Percentiles rank a stretch among this genome's conserved stretches.
phyloP scores from a whole-genome alignment of 768 basidiomycete species.

The Lactarius akahatsu region DNA sequence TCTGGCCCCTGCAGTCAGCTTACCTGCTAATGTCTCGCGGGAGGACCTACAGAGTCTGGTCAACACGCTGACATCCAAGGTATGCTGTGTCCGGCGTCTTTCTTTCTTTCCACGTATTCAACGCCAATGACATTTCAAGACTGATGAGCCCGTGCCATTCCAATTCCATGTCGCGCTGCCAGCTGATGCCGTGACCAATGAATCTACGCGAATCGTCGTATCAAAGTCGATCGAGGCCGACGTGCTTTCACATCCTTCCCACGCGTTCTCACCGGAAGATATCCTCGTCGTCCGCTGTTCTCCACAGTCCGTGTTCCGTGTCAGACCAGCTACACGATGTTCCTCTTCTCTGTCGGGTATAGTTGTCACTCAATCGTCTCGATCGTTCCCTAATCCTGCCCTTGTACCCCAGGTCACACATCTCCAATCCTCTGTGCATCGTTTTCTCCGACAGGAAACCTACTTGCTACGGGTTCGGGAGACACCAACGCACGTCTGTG shows the following conservation, averaged over 20 bases:
- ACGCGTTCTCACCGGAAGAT: constrained; percentile 79
- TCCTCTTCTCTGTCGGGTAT: constrained; percentile 86
- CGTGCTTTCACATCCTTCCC: constrained; percentile 69
- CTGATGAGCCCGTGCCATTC: constrained; percentile 90
- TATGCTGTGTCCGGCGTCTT: constrained; percentile 32
- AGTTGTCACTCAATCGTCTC: constrained; percentile 30
- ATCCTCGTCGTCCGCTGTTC: constrained; percentile 86
- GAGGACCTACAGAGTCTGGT: constrained; percentile 86
- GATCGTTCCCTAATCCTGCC: neutral
- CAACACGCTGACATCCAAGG: constrained; percentile 80
- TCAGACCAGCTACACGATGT: constrained; percentile 91
- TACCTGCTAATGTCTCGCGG: constrained; percentile 83
- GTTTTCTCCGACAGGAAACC: constrained; percentile 89
- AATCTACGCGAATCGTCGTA: constrained; percentile 75
- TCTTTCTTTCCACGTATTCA: constrained; percentile 9
- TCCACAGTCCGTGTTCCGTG: constrained; percentile 93
- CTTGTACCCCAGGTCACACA: constrained; percentile 64
- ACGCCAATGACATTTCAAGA: constrained; percentile 40
- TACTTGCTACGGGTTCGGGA: constrained; percentile 93
- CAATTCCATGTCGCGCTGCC: constrained; percentile 83
- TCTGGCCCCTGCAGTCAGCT: constrained; percentile 83
- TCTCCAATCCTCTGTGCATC: constrained; percentile 93
- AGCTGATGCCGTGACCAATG: constrained; percentile 46
- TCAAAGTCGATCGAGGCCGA: constrained; percentile 82
- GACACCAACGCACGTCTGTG: constrained; percentile 92